Base-by-base conservation (phyloP, 106 monocot species). In the Phalaenopsis equestris region DNA sequence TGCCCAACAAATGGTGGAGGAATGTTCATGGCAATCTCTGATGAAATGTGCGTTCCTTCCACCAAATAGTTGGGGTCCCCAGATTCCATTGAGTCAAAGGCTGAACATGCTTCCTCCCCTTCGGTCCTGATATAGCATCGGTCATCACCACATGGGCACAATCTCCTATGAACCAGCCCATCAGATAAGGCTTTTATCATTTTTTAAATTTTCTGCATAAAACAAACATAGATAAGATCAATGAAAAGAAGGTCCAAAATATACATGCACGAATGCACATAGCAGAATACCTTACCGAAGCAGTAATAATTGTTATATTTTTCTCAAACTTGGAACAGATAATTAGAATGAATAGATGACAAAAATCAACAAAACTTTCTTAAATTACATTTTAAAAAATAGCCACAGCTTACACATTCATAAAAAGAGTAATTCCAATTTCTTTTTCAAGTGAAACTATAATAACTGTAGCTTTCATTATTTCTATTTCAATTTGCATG, bases 1-100 rank as follows among this genome's bases (percentile, higher is more conserved):
- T 92, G 95, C 37, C 95, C 95, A 73, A 95, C 75, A 75, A 80
- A 84, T 8, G 95, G 95, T 67, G 86, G 77, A 12, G 77, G 43
- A 24, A 85, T 84, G 23, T 58, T 43, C 6, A 30, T 42, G 56
- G 23, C 4, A 8, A 38, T 30, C 3, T 79, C 83, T 10, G 81
- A 77, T 56, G 82, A 52, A 57, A 81, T 41, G 55, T 81, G 84
- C 6, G 82, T 67, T 57, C 78, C 68, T 72, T 80, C 86, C 30
- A 83, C 73, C 16, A 76, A 56, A 82, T 46, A 52, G 16, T 77
- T 85, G 48, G 79, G 52, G 11, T 87, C 89, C 17, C 75, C 56
- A 11, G 55, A 43, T 39, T 81, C 83, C 4, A 77, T 46, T 2
- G 67, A 18, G 38, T 82, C 81, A 16, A 67, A 24, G 1, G 45